Evolutionary conservation across 108 stramenopile genomes (phyloP), one percentile per base, ranked within the genome.

Genomic region (Schizochytrium sp.): DNA sequence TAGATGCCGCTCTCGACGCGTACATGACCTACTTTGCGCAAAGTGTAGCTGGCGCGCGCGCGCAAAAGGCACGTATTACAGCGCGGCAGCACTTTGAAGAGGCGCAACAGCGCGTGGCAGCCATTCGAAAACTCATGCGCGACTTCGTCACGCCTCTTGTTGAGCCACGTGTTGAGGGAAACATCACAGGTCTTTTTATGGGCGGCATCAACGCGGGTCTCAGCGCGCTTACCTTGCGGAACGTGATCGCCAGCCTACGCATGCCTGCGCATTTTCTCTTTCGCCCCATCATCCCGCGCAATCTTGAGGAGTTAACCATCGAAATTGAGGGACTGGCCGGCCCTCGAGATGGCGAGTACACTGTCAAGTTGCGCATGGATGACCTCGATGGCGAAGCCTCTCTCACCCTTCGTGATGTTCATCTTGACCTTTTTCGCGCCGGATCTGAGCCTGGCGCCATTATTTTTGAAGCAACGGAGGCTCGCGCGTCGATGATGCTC

Each of bases 201-300:
- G 76, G 76, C 25, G 76, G 76, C 2, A 14, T 83, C 0, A 12
- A 83, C 45, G 28, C 76, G 48, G 76, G 76, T 1, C 51, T 83
- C 51, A 45, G 12, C 18, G 48, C 23, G 16, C 6, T 12, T 12
- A 28, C 76, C 16, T 4, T 83, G 19, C 76, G 28, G 1, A 47
- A 53, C 10, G 76, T 53, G 3, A 8, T 47, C 51, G 76, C 76
- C 6, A 47, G 48, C 25, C 12, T 53, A 1, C 19, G 28, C n/a
- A n/a, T 83, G 76, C 76, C 76, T 12, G 23, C 76, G n/a, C 51
- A 53, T 12, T 83, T 83, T 45, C 76, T 83, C 76, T 83, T 83
- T 23, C 12, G 76, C 43, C 45, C 48, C n/a, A 12, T 53, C n/a
- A 25, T 83, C n/a, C 76, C 48, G 51, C 48, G 25, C 23, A 47